Evolutionary conservation across 176 grass and related monocot species (phyloP), one percentile per base, ranked within the genome.

Genomic region (Aegilops umbellulata): DNA sequence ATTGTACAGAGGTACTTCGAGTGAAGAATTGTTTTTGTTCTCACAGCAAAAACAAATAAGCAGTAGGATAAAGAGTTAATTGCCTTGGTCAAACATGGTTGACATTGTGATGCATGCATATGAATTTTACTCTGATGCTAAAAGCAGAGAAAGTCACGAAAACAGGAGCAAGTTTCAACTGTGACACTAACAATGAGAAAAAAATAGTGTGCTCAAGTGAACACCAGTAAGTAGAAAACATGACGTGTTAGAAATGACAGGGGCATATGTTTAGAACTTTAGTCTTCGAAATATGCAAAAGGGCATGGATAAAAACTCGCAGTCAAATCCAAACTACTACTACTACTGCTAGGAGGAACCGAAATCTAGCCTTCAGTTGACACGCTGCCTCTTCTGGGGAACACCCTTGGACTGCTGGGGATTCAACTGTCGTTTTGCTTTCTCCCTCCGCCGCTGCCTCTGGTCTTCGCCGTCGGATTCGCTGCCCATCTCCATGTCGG

Each of bases 401-500:
- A 19, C n/a, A 29, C 78, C 60, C 36, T 29, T 65, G 3, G 36
- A 65, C 35, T 41, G 78, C 58, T 41, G 35, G 23, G 23, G 55
- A 78, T 61, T 81, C 41, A 17, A 9, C 16, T 74, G 71, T 0
- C 71, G 12, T 27, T 74, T 74, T 74, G 39, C 23, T 47, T 74
- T 74, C 41, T 74, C 79, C 79, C 62, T 81, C 19, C 3, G 26
- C 19, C 27, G 42, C 79, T 3, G 63, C 64, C 63, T 81, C 42
- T 81, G 63, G 6, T 81, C 42, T 47, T 51, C 61, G 8, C 61
- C 66, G 16, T 65, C 78, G 13, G 63, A 68, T 47, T 81, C 79
- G 44, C 41, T 34, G 25, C 63, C 64, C 62, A 68, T 81, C 79
- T 81, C 79, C 79, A 67, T 67, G 64, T 69, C 79, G 13, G 64